phyloP scores from a whole-genome alignment of 495 filamentous ascomycete species.

The Stereocaulon alpinum region DNA sequence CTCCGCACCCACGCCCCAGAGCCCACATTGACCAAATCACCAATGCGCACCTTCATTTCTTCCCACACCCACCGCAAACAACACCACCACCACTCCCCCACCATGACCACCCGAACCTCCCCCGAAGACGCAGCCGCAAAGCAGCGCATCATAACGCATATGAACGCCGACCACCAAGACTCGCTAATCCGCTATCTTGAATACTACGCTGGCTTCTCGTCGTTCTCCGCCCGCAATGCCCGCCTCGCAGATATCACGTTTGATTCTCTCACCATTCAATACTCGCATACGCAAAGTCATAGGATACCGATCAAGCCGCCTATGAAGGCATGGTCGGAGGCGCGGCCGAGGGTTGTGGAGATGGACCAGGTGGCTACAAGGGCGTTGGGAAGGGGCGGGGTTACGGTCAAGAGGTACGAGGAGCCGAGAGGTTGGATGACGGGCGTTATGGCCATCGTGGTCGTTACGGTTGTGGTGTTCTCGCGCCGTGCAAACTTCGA shows the following conservation, averaged over 20 bases:
- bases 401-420: slow-evolving; percentile 46
- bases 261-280: slow-evolving; percentile 41
- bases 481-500: slow-evolving; percentile 41
- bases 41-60: background rate
- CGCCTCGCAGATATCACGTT: slow-evolving; percentile 50
- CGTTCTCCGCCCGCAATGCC: slow-evolving; percentile 38
- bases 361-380: slow-evolving; percentile 53
- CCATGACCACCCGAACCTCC: background rate
- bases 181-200: slow-evolving; percentile 58
- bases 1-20: too few species aligned
- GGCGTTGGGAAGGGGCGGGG: slow-evolving; percentile 43
- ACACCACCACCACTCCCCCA: background rate
- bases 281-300: slow-evolving; percentile 37
- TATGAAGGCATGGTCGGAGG: slow-evolving; percentile 47
- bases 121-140: slow-evolving; percentile 33
- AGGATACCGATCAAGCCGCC: slow-evolving; percentile 52
- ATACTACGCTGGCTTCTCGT: slow-evolving; percentile 44
- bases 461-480: slow-evolving; percentile 36
- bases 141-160: slow-evolving; percentile 60
- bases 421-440: slow-evolving; percentile 33
- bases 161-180: slow-evolving; percentile 66
- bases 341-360: slow-evolving; percentile 52
- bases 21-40: too few species aligned
- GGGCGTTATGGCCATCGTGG: slow-evolving; percentile 37
- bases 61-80: background rate